Base-by-base conservation (phyloP, 2,329 filamentous ascomycete species). In the Scedosporium boydii region DNA sequence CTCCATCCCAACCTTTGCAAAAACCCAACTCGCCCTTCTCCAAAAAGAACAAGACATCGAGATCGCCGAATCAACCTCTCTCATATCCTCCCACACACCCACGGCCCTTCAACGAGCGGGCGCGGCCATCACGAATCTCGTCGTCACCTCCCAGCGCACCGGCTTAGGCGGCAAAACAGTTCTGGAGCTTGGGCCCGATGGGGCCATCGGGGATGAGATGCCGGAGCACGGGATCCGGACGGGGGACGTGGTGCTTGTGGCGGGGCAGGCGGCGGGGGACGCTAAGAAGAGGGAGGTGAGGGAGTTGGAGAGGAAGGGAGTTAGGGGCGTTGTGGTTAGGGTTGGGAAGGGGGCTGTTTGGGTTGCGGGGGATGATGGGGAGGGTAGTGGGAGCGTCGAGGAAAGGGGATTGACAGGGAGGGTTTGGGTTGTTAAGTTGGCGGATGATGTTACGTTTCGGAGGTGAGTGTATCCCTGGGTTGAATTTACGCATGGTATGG, bases 161-260 rank as follows among this genome's bases (percentile, higher is more conserved):
- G 95, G 95, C 0, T 80, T 97, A 44, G 95, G 93, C 16, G 95
- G 95, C n/a, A 90, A 91, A 66, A 91, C 90, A 0, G 88, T 99
- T 1, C 78, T 97, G 3, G 93, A 97, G 73, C 85, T 99, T 1
- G 77, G 77, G 16, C 78, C 85, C 0, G 93, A 97, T 69, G 76
- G 84, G n/a, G 89, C 91, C 0, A 82, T 5, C 65, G 67, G 14
- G 74, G 78, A 46, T 0, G 84, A 86, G 65, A 76, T 93, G 21
- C 87, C 87, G 1, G 87, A 91, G 71, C 90, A 93, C 77, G 89
- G 89, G 27, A 77, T 95, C 60, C 81, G 90, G 2, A 82, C 85
- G 0, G 91, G 91, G 1, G 91, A 95, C 72, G 90, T 95, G 64
- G 89, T 93, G 23, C 79, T 88, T 1, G 82, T 93, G 44, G 82